These are phyloP conservation scores for Bruguiera sexangula DNA, from an alignment of 345 rosid species.

Conservation along the genomic window DNA sequence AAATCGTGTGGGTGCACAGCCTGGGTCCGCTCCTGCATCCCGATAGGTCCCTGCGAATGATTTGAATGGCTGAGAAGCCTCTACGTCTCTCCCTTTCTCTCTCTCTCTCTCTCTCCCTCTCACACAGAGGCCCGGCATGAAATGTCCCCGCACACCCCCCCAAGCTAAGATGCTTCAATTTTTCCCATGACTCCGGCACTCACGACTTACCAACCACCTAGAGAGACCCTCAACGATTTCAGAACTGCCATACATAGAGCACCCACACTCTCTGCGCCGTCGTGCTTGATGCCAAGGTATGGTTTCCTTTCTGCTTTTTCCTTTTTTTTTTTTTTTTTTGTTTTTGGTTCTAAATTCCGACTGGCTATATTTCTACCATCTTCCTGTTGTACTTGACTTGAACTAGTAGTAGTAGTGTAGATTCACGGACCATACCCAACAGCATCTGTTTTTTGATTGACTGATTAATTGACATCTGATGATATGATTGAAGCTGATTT, in stretches of 20 bases:
- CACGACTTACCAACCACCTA: constrained; percentile 69
- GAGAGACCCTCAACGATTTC: constrained; percentile 72
- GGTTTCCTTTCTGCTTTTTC: no score
- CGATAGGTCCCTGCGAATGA: constrained; percentile 43
- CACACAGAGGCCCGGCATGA: constrained; percentile 43
- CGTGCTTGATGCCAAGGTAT: constrained; percentile 32
- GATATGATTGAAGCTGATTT: no score
- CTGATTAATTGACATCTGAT: no score
- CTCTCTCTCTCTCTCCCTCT: constrained; percentile 2
- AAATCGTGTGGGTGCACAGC: constrained; percentile 48
- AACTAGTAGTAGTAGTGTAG: no score
- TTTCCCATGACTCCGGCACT: constrained; percentile 70
- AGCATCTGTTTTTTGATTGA: no score
- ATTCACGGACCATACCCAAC: no score
- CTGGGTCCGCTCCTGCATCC: constrained; percentile 71
- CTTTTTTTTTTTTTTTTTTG: no score
- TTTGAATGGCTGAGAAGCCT: constrained; percentile 71
- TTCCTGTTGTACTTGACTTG: no score
- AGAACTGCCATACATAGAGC: constrained; percentile 28
- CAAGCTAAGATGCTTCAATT: constrained; percentile 49
- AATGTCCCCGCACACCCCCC: constrained; percentile 34
- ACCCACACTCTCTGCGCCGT: constrained; percentile 27
- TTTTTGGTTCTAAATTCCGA: no score
- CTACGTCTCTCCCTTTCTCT: constrained; percentile 4
- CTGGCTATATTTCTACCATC: no score